Conservation (phyloP, 2,329 filamentous ascomycete genomes). For the Fusarium longipes region DNA sequence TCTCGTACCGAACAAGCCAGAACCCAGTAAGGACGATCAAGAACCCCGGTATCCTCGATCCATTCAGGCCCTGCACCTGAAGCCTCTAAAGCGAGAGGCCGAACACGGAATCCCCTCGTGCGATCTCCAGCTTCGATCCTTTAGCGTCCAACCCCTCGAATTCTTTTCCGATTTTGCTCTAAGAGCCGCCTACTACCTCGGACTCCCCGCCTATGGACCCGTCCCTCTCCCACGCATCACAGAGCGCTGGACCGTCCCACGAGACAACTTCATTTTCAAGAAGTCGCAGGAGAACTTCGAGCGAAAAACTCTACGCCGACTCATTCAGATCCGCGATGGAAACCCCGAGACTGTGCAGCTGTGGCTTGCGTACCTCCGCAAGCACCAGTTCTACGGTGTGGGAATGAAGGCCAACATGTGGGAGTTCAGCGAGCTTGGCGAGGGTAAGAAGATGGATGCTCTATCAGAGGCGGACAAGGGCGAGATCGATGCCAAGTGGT, state of each 20-base stretch:
- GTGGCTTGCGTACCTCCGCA: conserved; percentile 92
- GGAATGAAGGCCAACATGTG: conserved; percentile 99
- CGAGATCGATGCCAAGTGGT: conserved; percentile 64
- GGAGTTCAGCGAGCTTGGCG: conserved; percentile 81
- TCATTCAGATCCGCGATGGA: conserved; percentile 94
- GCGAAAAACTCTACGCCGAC: conserved; percentile 82
- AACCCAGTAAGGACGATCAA: conserved; percentile 28
- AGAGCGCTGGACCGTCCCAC: conserved; percentile 94
- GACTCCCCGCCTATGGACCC: conserved; percentile 86
- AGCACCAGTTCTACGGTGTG: conserved; percentile 94
- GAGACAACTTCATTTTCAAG: conserved; percentile 92
- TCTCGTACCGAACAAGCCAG: conserved; percentile 26
- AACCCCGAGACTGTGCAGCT: conserved; percentile 88
- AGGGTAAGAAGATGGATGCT: conserved; percentile 43
- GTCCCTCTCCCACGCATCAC: conserved; percentile 86
- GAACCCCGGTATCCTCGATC: conserved; percentile 74
- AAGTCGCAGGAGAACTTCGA: conserved; percentile 99
- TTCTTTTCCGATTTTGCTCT: conserved; percentile 96
- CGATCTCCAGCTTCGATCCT: conserved; percentile 93
- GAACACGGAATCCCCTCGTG: conserved; percentile 84
- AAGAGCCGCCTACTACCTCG: conserved; percentile 92
- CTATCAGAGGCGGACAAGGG: conserved; percentile 40
- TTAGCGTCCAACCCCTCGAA: conserved; percentile 87
- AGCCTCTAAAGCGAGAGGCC: conserved; percentile 80
- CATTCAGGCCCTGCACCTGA: conserved; percentile 87